Conservation (phyloP, 75 land plant species). For the Larix kaempferi region DNA sequence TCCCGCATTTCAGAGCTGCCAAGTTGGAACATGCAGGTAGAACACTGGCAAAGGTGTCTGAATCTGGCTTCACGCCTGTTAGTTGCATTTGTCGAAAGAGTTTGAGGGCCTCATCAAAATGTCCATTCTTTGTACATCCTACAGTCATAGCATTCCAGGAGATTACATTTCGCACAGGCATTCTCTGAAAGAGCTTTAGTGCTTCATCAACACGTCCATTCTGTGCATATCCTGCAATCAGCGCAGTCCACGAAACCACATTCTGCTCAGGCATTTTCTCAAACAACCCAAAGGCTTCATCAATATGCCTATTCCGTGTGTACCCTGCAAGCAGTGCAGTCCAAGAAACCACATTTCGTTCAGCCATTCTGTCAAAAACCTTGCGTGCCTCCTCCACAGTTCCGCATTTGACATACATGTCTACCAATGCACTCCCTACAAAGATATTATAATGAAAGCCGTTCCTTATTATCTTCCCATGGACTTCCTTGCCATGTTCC, state of each 20-base stretch:
- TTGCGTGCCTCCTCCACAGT: slow-evolving; percentile 19
- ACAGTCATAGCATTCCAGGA: too few relatives aligned
- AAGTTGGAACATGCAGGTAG: slow-evolving; percentile 37
- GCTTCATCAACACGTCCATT: too few relatives aligned
- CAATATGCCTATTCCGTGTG: slow-evolving; percentile 29
- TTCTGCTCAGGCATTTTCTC: slow-evolving; percentile 25
- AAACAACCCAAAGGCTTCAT: slow-evolving; percentile 23
- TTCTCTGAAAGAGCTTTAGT: too few relatives aligned
- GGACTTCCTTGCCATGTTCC: slow-evolving; percentile 22
- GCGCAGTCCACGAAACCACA: too few relatives aligned
- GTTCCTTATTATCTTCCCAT: slow-evolving; percentile 24
- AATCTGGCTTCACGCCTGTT: slow-evolving; percentile 42
- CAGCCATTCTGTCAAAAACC: slow-evolving; percentile 47
- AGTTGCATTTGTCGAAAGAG: too few relatives aligned
- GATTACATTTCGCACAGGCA: too few relatives aligned
- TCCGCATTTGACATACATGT: slow-evolving; percentile 64
- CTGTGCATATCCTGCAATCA: too few relatives aligned
- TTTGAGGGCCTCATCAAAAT: too few relatives aligned
- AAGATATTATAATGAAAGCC: slow-evolving; percentile 39
- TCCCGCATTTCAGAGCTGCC: slow-evolving; percentile 21
- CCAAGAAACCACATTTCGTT: slow-evolving; percentile 67
- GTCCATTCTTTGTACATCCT: too few relatives aligned
- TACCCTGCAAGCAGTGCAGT: slow-evolving; percentile 56
- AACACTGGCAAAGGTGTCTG: slow-evolving; percentile 38
- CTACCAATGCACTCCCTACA: slow-evolving; percentile 50